Base-by-base conservation (phyloP, 2,329 filamentous ascomycete species). In the Trichoderma sp. region DNA sequence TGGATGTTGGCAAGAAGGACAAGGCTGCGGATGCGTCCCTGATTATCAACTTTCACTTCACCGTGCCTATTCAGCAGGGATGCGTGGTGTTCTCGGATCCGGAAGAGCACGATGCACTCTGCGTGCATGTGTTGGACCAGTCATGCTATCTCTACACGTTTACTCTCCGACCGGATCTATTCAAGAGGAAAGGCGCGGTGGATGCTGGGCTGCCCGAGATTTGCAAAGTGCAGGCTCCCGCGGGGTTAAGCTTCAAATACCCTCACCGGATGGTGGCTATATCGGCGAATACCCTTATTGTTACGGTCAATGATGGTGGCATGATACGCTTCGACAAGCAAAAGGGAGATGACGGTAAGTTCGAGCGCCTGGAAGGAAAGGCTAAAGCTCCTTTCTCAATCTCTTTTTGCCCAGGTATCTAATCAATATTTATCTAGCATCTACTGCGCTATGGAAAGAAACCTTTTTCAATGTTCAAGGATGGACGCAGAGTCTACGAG, bases 31-130 rank as follows among this genome's bases (percentile, higher is more conserved):
- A 96, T 79, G 88, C 91, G 66, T 88, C 90, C 72, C 83, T 96
- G 63, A 90, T 91, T 5, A 84, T 97, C 61, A 89, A 93, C 74
- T 87, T 99, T 69, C 86, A 88, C 74, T 96, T 99, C 74, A 84
- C 89, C 21, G 86, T 89, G 68, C 82, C 87, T 6, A 91, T 98
- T 59, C 86, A 91, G 71, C 86, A 90, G 10, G 88, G 89, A 30
- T 96, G 95, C 72, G 86, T 99, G 70, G 91, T 91, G 13, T 87
- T 99, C 71, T 89, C 93, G 39, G 96, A 99, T 77, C 85, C 90
- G 7, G 84, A 89, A 71, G 91, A 93, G 70, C 90, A 91, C 75
- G 92, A 97, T 83, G 86, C 89, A 70, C 82, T 97, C 63, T 91
- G 87, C 73, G 86, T 94, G 54, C 96, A 94, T 79, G 91, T 92